Conservation (phyloP, 306 rosid genomes). For the Vachellia pachyceras region DNA sequence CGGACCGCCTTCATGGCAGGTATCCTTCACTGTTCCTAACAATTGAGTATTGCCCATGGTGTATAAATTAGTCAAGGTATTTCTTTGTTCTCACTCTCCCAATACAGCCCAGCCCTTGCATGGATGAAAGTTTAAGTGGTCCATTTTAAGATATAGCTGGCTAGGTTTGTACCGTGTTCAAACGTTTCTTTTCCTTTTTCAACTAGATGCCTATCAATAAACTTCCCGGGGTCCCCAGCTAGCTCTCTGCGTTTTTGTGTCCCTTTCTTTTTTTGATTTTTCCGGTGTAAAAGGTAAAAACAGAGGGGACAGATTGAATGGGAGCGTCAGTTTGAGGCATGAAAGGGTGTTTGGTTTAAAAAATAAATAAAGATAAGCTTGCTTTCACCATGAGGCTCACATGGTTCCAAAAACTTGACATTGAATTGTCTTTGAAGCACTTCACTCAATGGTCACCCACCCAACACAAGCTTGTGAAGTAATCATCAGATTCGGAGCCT, state of each 20-base stretch:
- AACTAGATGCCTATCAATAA: conserved; percentile 13
- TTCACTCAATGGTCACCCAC: conserved; percentile 32
- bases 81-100: too few relatives aligned
- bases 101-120: background rate
- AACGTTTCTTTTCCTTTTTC: background rate
- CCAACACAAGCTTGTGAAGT: conserved; percentile 32
- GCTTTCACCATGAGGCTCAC: conserved; percentile 32
- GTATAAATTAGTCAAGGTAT: background rate
- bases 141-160: conserved; percentile 26
- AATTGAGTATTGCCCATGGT: background rate
- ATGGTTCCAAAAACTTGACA: conserved; percentile 43
- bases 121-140: conserved; percentile 4
- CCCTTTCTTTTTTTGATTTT: conserved; percentile 13
- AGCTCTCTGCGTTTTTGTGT: background rate
- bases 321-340: conserved; percentile 12
- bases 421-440: conserved; percentile 45
- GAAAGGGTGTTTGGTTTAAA: background rate
- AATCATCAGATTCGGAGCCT: conserved; percentile 39
- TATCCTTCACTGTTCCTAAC: conserved; percentile 24
- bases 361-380: background rate
- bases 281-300: conserved; percentile 17
- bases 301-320: conserved; percentile 23
- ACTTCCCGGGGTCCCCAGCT: conserved; percentile 8
- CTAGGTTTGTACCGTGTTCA: conserved; percentile 1
- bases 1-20: background rate